Evolutionary conservation across 2,329 filamentous ascomycete genomes (phyloP).

Genomic region (Cytospora mali): DNA sequence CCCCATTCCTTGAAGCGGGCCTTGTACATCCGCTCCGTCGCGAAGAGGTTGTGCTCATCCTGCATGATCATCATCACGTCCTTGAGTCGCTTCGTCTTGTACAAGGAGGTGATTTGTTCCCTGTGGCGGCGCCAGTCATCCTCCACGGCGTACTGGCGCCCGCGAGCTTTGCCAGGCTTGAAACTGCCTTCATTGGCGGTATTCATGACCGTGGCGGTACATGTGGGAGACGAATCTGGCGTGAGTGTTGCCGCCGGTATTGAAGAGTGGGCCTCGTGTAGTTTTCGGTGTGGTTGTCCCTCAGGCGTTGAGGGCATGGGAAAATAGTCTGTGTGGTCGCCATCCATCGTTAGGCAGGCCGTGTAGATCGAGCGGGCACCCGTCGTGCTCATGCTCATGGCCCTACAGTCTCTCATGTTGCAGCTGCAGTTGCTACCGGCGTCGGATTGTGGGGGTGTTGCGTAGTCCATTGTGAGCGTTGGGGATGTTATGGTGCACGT

Average conservation of each 20-base stretch:
- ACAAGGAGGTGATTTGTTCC: slow-evolving; percentile 35
- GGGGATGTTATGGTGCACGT: neutral
- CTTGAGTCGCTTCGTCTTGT: slow-evolving; percentile 34
- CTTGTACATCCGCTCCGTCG: slow-evolving; percentile 40
- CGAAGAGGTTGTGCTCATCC: slow-evolving; percentile 32
- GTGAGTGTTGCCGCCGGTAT: neutral
- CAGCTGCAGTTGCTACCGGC: slow-evolving; percentile 18
- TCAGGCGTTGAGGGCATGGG: neutral
- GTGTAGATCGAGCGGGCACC: neutral
- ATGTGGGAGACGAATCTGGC: too few species aligned
- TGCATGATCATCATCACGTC: slow-evolving; percentile 37
- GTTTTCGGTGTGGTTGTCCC: neutral
- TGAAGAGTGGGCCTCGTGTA: neutral
- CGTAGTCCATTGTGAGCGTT: slow-evolving; percentile 8
- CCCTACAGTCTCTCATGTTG: neutral
- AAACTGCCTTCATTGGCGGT: neutral
- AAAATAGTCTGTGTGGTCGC: neutral
- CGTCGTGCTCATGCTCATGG: slow-evolving; percentile 7
- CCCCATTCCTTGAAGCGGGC: slow-evolving; percentile 39
- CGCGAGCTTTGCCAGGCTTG: neutral
- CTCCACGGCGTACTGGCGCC: slow-evolving; percentile 27
- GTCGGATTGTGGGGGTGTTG: slow-evolving; percentile 16
- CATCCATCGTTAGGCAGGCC: neutral
- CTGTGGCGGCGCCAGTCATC: slow-evolving; percentile 36
- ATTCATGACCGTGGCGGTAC: neutral